Conservation (phyloP, 1,284 basidiomycete species). For the Ganoderma meredithae region DNA sequence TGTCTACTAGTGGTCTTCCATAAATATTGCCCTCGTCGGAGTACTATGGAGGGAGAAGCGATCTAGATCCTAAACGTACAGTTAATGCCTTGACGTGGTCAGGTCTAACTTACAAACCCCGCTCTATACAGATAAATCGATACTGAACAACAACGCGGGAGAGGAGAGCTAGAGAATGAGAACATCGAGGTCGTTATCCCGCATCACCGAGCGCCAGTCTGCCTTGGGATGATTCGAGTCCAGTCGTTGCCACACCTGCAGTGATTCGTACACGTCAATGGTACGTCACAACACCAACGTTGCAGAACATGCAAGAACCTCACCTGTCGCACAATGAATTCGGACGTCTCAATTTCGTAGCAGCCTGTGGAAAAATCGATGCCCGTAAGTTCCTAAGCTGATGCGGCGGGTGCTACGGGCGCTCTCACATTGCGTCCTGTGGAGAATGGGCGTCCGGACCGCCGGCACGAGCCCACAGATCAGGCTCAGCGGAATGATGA, state of each 20-base stretch:
- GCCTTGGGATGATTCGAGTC: slow-evolving; percentile 44
- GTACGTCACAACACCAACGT: slow-evolving; percentile 35
- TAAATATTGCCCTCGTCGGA: slow-evolving; percentile 5
- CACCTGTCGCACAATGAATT: slow-evolving; percentile 52
- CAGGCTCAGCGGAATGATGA: slow-evolving; percentile 26
- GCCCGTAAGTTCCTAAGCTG: slow-evolving; percentile 3
- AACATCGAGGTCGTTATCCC: slow-evolving; percentile 45
- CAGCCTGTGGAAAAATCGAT: slow-evolving; percentile 41
- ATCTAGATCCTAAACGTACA: slow-evolving; percentile 28
- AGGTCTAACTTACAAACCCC: slow-evolving; percentile 32
- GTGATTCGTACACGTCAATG: slow-evolving; percentile 24
- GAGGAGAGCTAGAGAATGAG: slow-evolving; percentile 40
- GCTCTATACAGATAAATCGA: slow-evolving; percentile 18
- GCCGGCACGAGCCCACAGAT: slow-evolving; percentile 17
- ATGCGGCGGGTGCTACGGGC: not conserved
- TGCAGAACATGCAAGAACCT: slow-evolving; percentile 39
- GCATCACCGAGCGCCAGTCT: slow-evolving; percentile 51
- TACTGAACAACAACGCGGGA: slow-evolving; percentile 13
- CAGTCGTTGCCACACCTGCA: slow-evolving; percentile 49
- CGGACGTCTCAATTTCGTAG: slow-evolving; percentile 60
- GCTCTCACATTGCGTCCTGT: slow-evolving; percentile 39
- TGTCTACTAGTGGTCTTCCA: slow-evolving; percentile 3
- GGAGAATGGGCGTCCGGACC: slow-evolving; percentile 20
- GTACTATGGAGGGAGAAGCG: slow-evolving; percentile 16
- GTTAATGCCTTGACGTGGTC: slow-evolving; percentile 17